Evolutionary conservation across 768 basidiomycete species (phyloP), one percentile per base, ranked within the genome.

Genomic region (Pleurotus djamor): DNA sequence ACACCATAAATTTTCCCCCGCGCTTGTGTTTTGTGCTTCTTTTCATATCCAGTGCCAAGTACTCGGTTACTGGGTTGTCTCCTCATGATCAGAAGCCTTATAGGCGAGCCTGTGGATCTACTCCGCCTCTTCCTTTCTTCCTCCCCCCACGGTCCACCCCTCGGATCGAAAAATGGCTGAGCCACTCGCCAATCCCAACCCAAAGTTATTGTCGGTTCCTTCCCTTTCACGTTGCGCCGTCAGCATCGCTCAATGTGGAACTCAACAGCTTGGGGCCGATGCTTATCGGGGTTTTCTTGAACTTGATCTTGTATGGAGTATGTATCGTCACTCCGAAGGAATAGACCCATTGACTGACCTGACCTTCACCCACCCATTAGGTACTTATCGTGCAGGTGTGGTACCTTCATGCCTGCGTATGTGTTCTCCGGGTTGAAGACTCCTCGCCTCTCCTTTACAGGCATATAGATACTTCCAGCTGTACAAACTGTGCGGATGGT

Each of bases 381-480:
- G 28, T 48, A 10, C 14, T 50, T 5, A 32, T 50, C 6, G 49
- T 50, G 14, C 49, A 50, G 28, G 49, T 50, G n/a, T n/a, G n/a
- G 10, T 14, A 13, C 14, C 21, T 33, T 50, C 17, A 41, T 41
- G 7, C 14, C 38, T 7, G 14, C 7, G 38, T 50, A 5, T 3
- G 4, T 50, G 6, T 50, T 33, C 48, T 50, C 48, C 21, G 17
- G 49, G 34, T 16, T n/a, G n/a, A n/a, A 6, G 21, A 16, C 17
- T 14, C 2, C 49, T 10, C 3, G 33, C 33, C 2, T 14, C 14
- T 14, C 14, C 49, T 21, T 34, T 4, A 50, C 21, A 49, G 43
- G 55, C 33, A 10, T 58, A 48, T 49, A 59, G 49, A 16, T 58
- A 58, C 16, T 58, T 33, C 13, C 57, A 38, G 45, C 34, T 35